Percentiles rank a stretch among this genome's conserved stretches.
These are phyloP conservation scores for Globomyces pollinis-pini DNA, from an alignment of 192 early-diverging fungal species.

Conservation along the genomic window DNA sequence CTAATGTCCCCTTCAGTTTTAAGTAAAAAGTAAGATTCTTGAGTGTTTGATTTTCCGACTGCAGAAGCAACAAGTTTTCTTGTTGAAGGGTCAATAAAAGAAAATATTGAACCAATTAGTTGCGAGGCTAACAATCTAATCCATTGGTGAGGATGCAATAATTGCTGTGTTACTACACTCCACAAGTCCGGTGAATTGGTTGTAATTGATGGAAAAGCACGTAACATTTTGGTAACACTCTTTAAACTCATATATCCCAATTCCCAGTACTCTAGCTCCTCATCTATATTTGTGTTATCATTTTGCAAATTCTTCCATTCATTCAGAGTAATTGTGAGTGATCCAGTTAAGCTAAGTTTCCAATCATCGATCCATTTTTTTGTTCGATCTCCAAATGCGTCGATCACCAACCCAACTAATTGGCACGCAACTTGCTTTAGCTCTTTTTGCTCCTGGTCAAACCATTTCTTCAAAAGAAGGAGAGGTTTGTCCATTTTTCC, in stretches of 20 bases:
- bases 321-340: slow-evolving; percentile 10
- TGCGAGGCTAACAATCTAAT: slow-evolving; percentile 63
- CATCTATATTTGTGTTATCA: slow-evolving; percentile 28
- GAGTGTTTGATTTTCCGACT: not conserved
- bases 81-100: slow-evolving; percentile 51
- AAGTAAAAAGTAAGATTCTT: slow-evolving; percentile 23
- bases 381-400: slow-evolving; percentile 55
- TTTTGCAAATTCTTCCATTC: slow-evolving; percentile 37
- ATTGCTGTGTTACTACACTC: slow-evolving; percentile 51
- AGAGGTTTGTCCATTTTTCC: slow-evolving; percentile 55
- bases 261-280: slow-evolving; percentile 67
- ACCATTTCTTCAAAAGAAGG: slow-evolving; percentile 72
- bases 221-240: slow-evolving; percentile 63
- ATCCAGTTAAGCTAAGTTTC: not conserved
- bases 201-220: slow-evolving; percentile 17
- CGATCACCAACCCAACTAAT: slow-evolving; percentile 75
- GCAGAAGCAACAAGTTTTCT: too few relatives aligned
- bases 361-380: slow-evolving; percentile 15
- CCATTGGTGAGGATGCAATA: slow-evolving; percentile 89
- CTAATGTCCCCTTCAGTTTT: slow-evolving; percentile 32
- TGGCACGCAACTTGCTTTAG: slow-evolving; percentile 77
- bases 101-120: slow-evolving; percentile 72
- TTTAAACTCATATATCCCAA: slow-evolving; percentile 73
- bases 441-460: slow-evolving; percentile 36
- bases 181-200: slow-evolving; percentile 51